Percentiles rank a stretch among this genome's conserved stretches.
Evolutionary conservation across 495 filamentous ascomycete genomes (phyloP).

Genomic region (Hyaloscypha variabilis): DNA sequence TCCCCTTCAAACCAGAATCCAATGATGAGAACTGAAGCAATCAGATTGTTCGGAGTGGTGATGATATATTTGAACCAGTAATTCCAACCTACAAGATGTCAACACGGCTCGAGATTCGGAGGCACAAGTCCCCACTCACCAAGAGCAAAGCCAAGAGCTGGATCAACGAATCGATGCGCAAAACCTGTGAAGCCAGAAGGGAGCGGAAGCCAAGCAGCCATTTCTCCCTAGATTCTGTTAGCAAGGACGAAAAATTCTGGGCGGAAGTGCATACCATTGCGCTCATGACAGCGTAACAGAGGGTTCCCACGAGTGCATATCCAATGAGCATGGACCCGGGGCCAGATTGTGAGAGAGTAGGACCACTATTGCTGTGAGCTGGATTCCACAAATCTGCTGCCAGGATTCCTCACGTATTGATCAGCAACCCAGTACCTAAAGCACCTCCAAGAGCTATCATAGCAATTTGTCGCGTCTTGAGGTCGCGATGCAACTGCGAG

Average conservation of each 20-base stretch:
- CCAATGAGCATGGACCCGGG: constrained; percentile 69
- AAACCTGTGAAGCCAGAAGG: constrained; percentile 41
- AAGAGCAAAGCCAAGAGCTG: constrained; percentile 31
- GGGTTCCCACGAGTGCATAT: constrained; percentile 67
- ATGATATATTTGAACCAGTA: constrained; percentile 36
- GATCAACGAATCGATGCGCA: constrained; percentile 32
- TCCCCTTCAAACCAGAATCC: constrained; percentile 65
- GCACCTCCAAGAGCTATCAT: constrained; percentile 84
- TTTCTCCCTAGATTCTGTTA: constrained; percentile 54
- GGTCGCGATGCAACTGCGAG: constrained; percentile 53
- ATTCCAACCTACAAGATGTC: constrained; percentile 26
- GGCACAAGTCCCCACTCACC: constrained; percentile 2
- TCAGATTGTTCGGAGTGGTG: constrained; percentile 31
- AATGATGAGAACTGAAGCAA: constrained; percentile 72
- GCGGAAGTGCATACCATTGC: constrained; percentile 41
- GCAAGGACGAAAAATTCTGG: neutral
- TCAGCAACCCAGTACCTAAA: constrained; percentile 28
- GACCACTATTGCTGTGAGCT: constrained; percentile 41
- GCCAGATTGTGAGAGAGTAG: constrained; percentile 60
- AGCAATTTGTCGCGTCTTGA: constrained; percentile 70
- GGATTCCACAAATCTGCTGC: neutral
- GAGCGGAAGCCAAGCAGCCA: constrained; percentile 74
- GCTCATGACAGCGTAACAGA: constrained; percentile 62
- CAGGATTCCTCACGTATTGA: constrained; percentile 26
- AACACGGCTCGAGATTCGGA: neutral